A percentile compares a stretch with the other conserved stretches of the same genome.
phyloP scores from a whole-genome alignment of 1,284 basidiomycete species.

The Ceratobasidium sp. region DNA sequence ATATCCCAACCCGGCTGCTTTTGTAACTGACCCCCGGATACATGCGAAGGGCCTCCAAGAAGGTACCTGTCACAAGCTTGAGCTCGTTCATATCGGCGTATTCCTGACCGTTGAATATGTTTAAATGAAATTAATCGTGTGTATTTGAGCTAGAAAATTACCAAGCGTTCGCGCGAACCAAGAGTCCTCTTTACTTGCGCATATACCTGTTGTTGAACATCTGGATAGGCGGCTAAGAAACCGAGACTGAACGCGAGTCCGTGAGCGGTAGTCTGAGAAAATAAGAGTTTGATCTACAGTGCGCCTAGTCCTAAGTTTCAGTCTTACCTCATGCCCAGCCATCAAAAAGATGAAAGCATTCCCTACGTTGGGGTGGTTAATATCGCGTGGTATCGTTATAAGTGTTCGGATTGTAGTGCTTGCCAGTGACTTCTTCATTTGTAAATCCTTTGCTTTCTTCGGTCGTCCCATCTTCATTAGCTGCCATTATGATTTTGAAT shows the following conservation, averaged over 20 bases:
- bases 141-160: background rate
- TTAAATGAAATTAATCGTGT: background rate
- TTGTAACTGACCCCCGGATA: slow-evolving; percentile 37
- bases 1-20: too few relatives aligned
- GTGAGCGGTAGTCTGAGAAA: slow-evolving; percentile 44
- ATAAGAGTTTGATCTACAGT: background rate
- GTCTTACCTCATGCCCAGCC: slow-evolving; percentile 45
- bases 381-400: too few relatives aligned
- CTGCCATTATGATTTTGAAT: slow-evolving; percentile 17
- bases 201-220: slow-evolving; percentile 44
- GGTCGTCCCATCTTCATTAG: slow-evolving; percentile 5
- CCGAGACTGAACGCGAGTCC: slow-evolving; percentile 37
- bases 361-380: background rate
- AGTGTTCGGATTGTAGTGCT: background rate
- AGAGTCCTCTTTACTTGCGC: slow-evolving; percentile 31
- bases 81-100: slow-evolving; percentile 42
- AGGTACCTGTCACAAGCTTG: slow-evolving; percentile 28
- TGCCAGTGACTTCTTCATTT: slow-evolving; percentile 19
- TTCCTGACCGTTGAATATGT: slow-evolving; percentile 3
- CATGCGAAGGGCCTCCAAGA: slow-evolving; percentile 44
- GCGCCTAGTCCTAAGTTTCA: background rate
- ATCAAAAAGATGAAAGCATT: slow-evolving; percentile 38
- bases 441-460: background rate
- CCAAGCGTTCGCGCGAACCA: slow-evolving; percentile 26
- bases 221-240: slow-evolving; percentile 31